phyloP scores from a whole-genome alignment of 2,329 filamentous ascomycete species.

The Diaporthe sp. region DNA sequence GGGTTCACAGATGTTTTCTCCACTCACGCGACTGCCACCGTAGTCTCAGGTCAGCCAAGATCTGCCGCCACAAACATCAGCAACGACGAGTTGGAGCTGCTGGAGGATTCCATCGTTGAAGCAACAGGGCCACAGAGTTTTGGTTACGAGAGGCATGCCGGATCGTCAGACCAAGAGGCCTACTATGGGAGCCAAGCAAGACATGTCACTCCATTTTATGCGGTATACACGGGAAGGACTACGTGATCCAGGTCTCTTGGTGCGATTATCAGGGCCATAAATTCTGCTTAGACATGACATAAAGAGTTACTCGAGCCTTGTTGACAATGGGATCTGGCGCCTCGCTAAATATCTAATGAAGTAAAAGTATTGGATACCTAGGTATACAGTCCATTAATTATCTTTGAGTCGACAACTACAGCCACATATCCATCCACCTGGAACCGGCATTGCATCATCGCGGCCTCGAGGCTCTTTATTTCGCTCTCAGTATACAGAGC shows the following conservation, averaged over 20 bases:
- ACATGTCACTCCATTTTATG: background rate
- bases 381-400: background rate
- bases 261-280: too few relatives aligned
- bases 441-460: background rate
- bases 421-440: background rate
- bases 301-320: too few relatives aligned
- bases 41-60: background rate
- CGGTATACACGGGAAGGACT: background rate
- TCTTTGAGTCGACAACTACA: background rate
- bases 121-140: background rate
- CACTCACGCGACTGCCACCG: background rate
- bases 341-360: too few relatives aligned
- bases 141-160: background rate
- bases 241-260: background rate
- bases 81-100: conserved; percentile 8
- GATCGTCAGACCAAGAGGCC: background rate
- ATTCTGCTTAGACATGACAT: too few relatives aligned
- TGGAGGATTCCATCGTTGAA: background rate
- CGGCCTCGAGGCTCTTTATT: background rate
- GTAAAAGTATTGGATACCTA: background rate
- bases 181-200: too few relatives aligned
- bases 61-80: background rate
- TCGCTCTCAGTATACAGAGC: background rate
- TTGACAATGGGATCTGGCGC: too few relatives aligned
- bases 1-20: conserved; percentile 1